phyloP scores from a whole-genome alignment of 2,329 filamentous ascomycete genomes.

The Colletotrichum costaricense region DNA sequence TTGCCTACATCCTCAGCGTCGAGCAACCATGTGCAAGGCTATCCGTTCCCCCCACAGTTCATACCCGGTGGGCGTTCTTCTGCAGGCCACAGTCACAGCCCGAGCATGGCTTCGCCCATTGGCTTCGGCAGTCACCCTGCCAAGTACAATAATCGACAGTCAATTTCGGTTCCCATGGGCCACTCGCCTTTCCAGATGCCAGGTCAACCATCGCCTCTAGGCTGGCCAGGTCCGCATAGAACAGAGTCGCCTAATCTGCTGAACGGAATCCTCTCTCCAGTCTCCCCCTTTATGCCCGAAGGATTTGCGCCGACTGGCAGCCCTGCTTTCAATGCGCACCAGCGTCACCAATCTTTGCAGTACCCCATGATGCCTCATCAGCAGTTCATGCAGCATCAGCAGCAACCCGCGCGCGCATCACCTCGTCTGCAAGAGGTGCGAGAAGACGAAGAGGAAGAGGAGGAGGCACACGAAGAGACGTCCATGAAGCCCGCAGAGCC shows the following conservation, averaged over 20 bases:
- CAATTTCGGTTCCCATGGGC: conserved; percentile 73
- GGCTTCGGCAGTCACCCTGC: conserved; percentile 71
- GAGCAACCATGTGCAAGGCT: conserved; percentile 72
- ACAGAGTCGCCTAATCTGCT: conserved; percentile 74
- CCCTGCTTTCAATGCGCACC: conserved; percentile 58
- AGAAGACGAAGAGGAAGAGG: conserved; percentile 81
- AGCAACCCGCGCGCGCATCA: conserved; percentile 65
- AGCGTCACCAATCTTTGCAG: conserved; percentile 70
- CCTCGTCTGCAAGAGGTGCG: conserved; percentile 77
- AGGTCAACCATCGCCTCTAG: conserved; percentile 69
- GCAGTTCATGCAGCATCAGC: conserved; percentile 66
- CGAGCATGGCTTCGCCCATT: conserved; percentile 78
- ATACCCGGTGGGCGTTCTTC: conserved; percentile 69
- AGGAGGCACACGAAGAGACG: conserved; percentile 66
- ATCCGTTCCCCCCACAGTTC: conserved; percentile 69
- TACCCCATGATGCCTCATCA: conserved; percentile 67
- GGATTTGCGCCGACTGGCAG: conserved; percentile 55
- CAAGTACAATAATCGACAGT: conserved; percentile 77
- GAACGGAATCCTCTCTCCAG: conserved; percentile 70
- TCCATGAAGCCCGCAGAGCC: conserved; percentile 67
- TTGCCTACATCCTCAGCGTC: conserved; percentile 82
- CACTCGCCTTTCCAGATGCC: conserved; percentile 77
- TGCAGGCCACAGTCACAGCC: conserved; percentile 72
- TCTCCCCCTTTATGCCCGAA: conserved; percentile 71
- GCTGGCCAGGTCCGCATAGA: conserved; percentile 69